A percentile compares a stretch with the other conserved stretches of the same genome.
Conservation (phyloP, 139 green algal genomes). For the Ettlia oleoabundans region DNA sequence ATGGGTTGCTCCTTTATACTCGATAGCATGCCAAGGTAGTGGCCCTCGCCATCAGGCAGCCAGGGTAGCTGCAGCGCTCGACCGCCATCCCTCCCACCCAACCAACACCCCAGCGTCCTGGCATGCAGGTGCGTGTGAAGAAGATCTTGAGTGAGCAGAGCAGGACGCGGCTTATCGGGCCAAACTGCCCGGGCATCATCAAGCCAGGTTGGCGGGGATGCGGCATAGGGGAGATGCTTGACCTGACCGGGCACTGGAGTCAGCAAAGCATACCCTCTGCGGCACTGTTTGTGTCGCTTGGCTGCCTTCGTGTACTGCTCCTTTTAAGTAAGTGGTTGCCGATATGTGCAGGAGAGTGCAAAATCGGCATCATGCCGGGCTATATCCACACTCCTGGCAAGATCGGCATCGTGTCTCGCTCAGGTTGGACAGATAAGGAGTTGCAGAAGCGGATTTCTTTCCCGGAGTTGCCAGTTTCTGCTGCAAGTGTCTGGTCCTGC, state of each 20-base stretch:
- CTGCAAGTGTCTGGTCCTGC: no score
- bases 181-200: constrained; percentile 99
- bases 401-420: constrained; percentile 97
- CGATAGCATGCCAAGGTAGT: no score
- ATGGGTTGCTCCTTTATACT: no score
- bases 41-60: no score
- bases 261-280: not conserved
- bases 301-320: not conserved
- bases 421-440: constrained; percentile 23
- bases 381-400: constrained; percentile 97
- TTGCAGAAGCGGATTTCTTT: not conserved
- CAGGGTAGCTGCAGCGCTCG: no score
- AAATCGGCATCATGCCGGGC: constrained; percentile 99
- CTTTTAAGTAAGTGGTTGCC: no score
- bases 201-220: constrained; percentile 74
- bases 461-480: not conserved
- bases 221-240: not conserved
- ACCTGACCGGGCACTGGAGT: no score
- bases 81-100: no score
- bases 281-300: not conserved
- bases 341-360: constrained; percentile 92
- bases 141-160: constrained; percentile 86
- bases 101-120: no score
- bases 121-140: constrained; percentile 88
- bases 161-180: constrained; percentile 95